phyloP scores from a whole-genome alignment of 1,139 yeast genomes.

The Suhomyces anneliseae region DNA sequence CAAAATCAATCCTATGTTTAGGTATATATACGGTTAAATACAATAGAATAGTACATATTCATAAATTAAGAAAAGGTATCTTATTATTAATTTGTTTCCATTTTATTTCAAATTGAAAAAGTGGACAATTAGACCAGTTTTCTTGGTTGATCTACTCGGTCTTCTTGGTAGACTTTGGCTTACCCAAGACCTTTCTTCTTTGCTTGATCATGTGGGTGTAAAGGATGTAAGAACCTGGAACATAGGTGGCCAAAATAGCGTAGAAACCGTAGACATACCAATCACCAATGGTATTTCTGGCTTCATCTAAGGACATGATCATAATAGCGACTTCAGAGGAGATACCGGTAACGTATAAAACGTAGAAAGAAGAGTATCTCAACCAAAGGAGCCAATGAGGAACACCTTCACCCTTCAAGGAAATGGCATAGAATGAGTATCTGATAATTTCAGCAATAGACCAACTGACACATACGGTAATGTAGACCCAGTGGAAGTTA shows the following conservation, averaged over 20 bases:
- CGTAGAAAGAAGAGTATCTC: constrained; percentile 79
- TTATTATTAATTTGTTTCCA: too few relatives aligned
- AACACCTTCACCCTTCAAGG: constrained; percentile 56
- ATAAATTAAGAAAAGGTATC: too few relatives aligned
- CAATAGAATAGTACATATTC: too few relatives aligned
- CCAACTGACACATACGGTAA: constrained; percentile 82
- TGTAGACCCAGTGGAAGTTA: constrained; percentile 57
- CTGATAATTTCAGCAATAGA: constrained; percentile 85
- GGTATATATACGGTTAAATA: too few relatives aligned
- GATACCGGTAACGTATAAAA: constrained; percentile 90
- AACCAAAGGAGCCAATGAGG: constrained; percentile 66
- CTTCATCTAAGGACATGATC: constrained; percentile 65
- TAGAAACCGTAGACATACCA: constrained; percentile 57
- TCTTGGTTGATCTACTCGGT: constrained; percentile 11
- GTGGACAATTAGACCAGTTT: background rate
- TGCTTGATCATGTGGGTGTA: constrained; percentile 89
- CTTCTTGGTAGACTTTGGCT: constrained; percentile 16
- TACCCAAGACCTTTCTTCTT: constrained; percentile 64
- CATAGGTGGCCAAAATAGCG: constrained; percentile 60
- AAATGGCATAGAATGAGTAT: constrained; percentile 79
- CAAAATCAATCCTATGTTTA: too few relatives aligned
- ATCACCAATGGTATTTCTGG: constrained; percentile 50
- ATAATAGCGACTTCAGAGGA: constrained; percentile 76
- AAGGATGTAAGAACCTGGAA: constrained; percentile 85
- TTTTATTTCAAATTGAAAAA: too few relatives aligned